phyloP scores from a whole-genome alignment of 2,329 filamentous ascomycete species.

The Alternaria arborescens region DNA sequence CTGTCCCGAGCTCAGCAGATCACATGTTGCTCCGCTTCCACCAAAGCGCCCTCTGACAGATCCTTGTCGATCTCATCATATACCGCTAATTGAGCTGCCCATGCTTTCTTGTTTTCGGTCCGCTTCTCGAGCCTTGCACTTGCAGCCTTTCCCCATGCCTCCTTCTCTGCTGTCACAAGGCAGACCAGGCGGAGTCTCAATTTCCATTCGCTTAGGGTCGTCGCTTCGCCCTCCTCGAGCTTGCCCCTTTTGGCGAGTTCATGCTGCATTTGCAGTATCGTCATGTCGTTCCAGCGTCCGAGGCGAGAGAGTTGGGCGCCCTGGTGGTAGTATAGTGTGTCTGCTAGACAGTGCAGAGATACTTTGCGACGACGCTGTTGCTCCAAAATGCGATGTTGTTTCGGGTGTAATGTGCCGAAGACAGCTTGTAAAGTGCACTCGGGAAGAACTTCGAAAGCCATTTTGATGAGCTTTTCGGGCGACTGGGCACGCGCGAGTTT shows the following conservation, averaged over 20 bases:
- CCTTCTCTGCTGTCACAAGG: not conserved
- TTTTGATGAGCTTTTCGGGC: not conserved
- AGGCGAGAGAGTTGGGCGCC: not conserved
- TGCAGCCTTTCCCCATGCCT: not conserved
- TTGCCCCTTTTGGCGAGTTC: not conserved
- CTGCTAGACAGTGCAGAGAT: not conserved
- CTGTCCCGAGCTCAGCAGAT: conserved; percentile 92
- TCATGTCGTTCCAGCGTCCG: conserved; percentile 3
- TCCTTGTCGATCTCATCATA: not conserved
- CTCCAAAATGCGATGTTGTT: not conserved
- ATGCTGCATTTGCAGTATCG: conserved; percentile 1
- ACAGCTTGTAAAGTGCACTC: not conserved
- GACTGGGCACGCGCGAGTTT: not conserved
- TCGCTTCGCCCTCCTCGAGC: not conserved
- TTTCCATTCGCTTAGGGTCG: not conserved
- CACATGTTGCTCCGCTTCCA: too few species aligned
- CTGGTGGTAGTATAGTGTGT: conserved; percentile 1
- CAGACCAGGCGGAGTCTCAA: not conserved
- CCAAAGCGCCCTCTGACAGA: not conserved
- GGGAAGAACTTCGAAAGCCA: not conserved
- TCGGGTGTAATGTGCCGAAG: not conserved
- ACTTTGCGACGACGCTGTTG: not conserved
- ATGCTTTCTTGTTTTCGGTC: not conserved
- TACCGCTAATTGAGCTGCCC: not conserved
- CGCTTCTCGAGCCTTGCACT: not conserved